These are phyloP conservation scores for Curvularia spicifera DNA, from an alignment of 2,329 filamentous ascomycete genomes.

Conservation along the genomic window DNA sequence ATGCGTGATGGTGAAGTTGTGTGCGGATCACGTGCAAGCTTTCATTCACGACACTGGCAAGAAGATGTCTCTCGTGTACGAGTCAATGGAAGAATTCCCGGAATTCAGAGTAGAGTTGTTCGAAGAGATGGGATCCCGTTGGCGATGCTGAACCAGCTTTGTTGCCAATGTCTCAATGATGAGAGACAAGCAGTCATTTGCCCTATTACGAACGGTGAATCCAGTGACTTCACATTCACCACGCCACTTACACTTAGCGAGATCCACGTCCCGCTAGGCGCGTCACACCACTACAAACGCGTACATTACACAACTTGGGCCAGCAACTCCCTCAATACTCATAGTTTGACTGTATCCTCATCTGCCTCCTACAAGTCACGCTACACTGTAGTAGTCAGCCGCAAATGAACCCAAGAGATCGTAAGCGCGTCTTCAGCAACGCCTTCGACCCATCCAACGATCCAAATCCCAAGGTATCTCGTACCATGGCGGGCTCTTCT, in stretches of 20 bases:
- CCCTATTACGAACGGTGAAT: not conserved
- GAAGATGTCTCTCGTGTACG: slow-evolving; percentile 35
- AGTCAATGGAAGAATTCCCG: slow-evolving; percentile 40
- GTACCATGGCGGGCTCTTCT: not conserved
- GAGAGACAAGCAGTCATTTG: not conserved
- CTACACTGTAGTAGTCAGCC: not conserved
- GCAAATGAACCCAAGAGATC: slow-evolving; percentile 17
- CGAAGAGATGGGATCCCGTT: slow-evolving; percentile 36
- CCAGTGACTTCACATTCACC: slow-evolving; percentile 6
- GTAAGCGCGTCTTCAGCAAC: slow-evolving; percentile 28
- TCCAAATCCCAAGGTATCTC: slow-evolving; percentile 7
- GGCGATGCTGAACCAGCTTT: slow-evolving; percentile 22
- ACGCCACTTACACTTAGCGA: not conserved
- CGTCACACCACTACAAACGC: not conserved
- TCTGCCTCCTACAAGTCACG: not conserved
- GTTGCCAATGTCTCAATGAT: not conserved
- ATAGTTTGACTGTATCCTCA: not conserved
- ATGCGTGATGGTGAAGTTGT: slow-evolving; percentile 32
- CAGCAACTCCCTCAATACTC: not conserved
- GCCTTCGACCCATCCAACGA: slow-evolving; percentile 19
- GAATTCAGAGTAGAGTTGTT: slow-evolving; percentile 41
- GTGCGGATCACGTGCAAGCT: slow-evolving; percentile 38
- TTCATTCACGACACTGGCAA: slow-evolving; percentile 38
- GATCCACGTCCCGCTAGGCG: not conserved
- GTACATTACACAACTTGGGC: not conserved